Base-by-base conservation (phyloP, 2,329 filamentous ascomycete genomes). In the Sphaerostilbella broomeana region DNA sequence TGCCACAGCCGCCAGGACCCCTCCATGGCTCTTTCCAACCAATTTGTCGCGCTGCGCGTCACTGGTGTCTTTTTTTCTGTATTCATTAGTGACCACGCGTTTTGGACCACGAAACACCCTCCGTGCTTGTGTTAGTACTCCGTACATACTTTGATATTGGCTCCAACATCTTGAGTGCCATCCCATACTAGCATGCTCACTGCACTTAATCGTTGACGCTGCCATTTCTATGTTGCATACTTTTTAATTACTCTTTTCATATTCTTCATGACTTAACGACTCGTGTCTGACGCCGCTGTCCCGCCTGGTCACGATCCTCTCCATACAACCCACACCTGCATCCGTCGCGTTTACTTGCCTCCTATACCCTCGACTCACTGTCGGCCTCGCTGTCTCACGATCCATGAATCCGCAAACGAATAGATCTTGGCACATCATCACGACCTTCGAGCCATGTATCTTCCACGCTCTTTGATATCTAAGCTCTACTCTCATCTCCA, bases 401-500 rank as follows among this genome's bases (percentile, higher is more conserved):
- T 49, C 43, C 52, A 57, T 57, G 53, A 49, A 50, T 51, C 43
- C 46, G 36, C 48, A 40, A 31, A 24, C 44, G 35, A 29, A 38
- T 28, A 30, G 13, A 10, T 27, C 22, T 42, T 35, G 40, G 53
- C 49, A 62, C 62, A 57, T 58, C 57, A 58, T 28, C 44, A 44
- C 39, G 45, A 17, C 17, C 31, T 33, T 31, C 24, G 48, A 51
- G 60, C 56, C 61, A 98, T 98, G 92, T 94, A 95, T 81, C 83
- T 98, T 48, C 92, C 90, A 56, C 86, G 92, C 50, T 76, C 78
- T 49, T 75, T 95, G 48, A 84, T 97, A 58, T 86, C 88, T 35
- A 89, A 90, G 54, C 80, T 97, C 54, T 98, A 98, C 70, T 76
- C 77, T 44, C 85, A 95, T 63, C 84, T 98, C 41, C 79, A 94